Percentiles rank a stretch among this genome's conserved stretches.
phyloP scores from a whole-genome alignment of 352 stramenopile species.

The Phytophthora uliginosa region DNA sequence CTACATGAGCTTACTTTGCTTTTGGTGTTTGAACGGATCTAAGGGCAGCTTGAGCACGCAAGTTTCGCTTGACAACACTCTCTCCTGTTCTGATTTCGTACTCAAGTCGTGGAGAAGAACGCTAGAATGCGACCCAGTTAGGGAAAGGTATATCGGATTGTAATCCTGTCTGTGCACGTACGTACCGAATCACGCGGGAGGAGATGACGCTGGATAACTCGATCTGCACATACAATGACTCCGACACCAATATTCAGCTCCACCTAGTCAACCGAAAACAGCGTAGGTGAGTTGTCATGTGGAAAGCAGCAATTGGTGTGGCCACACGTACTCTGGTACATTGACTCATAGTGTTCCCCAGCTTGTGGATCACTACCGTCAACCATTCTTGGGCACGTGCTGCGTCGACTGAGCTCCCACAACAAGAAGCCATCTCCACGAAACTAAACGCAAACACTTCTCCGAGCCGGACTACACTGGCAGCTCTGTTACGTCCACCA shows the following conservation, averaged over 20 bases:
- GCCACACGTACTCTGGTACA: conserved; percentile 46
- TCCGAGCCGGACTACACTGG: conserved; percentile 11
- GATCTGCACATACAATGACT: conserved; percentile 55
- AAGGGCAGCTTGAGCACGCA: conserved; percentile 36
- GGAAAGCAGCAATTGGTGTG: background rate
- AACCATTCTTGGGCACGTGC: conserved; percentile 74
- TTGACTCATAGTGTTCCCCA: conserved; percentile 70
- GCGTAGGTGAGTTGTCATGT: background rate
- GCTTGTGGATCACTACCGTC: conserved; percentile 55
- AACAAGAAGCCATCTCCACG: conserved; percentile 80
- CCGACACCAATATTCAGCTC: conserved; percentile 76
- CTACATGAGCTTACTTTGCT: conserved; percentile 32
- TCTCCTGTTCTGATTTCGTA: conserved; percentile 70
- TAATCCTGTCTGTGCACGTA: background rate
- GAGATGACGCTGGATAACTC: conserved; percentile 67
- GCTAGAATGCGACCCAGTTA: background rate
- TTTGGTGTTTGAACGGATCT: conserved; percentile 11
- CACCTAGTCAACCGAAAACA: conserved; percentile 40
- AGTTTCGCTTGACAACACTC: conserved; percentile 59
- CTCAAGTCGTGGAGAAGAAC: conserved; percentile 15
- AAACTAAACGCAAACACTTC: conserved; percentile 62
- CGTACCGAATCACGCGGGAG: conserved; percentile 56
- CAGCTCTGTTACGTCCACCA: conserved; percentile 5
- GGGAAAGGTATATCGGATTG: background rate
- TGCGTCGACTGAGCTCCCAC: conserved; percentile 52